Evolutionary conservation across 345 rosid species (phyloP), one percentile per base, ranked within the genome.

Genomic region (Pseudoturritis turrita): DNA sequence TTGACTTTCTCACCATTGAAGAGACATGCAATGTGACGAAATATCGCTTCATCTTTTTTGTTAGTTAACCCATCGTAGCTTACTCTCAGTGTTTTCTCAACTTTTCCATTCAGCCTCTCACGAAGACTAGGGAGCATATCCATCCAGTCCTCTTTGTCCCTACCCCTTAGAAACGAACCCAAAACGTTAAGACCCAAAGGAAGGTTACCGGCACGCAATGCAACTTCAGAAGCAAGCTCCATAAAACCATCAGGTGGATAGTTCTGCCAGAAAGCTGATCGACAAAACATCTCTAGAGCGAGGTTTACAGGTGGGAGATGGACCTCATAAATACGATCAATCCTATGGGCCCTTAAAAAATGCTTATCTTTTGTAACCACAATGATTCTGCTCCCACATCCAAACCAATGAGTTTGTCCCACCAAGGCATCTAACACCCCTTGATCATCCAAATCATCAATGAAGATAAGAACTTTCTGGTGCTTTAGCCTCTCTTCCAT

Each of bases 401-500:
- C 37, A 33, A 33, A 33, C 37, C 37, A 33, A 6, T 33, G 37
- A 2, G 37, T 33, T 33, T 33, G 37, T 7, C 37, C 37, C 37
- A 3, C 81, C 3, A 87, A 47, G 7, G 79, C 84, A 8, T 81
- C 13, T 22, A 87, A 62, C 49, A 84, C 82, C 9, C 8, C 36
- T 10, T 37, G 18, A 36, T 85, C 49, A 18, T 79, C 81, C 12
- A 87, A 81, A 68, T 89, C 89, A 50, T 89, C 90, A 2, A 87
- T 58, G 29, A 83, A 75, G 2, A 84, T 39, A 3, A 84, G 54
- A 55, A 76, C 79, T 17, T 19, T 71, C 18, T 28, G 55, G 4
- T 68, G 78, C 2, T 9, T n/a, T 21, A 69, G 10, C 22, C 51
- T 23, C 11, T 10, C 17, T 4, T 0, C 40, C 1, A 37, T 0